These are phyloP conservation scores for Dactylonectria macrodidyma DNA, from an alignment of 2,329 filamentous ascomycete genomes.

Conservation along the genomic window DNA sequence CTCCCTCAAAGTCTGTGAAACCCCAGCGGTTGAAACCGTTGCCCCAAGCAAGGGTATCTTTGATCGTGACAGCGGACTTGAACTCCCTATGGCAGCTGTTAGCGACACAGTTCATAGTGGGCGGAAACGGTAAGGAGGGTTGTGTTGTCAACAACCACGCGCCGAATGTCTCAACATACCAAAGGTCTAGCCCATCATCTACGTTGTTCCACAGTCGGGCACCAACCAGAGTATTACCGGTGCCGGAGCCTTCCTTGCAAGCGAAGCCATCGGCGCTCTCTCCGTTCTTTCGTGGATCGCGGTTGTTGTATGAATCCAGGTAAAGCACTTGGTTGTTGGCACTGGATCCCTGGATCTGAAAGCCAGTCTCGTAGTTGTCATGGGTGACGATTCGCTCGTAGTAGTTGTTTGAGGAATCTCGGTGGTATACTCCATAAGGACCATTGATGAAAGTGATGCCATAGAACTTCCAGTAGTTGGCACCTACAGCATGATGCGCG, in stretches of 20 bases:
- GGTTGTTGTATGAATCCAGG: slow-evolving; percentile 59
- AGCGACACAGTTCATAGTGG: not conserved
- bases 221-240: slow-evolving; percentile 61
- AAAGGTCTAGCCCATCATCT: slow-evolving; percentile 59
- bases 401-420: slow-evolving; percentile 53
- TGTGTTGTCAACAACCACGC: too few relatives aligned
- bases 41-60: slow-evolving; percentile 62
- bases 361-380: slow-evolving; percentile 55
- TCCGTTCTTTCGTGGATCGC: slow-evolving; percentile 65
- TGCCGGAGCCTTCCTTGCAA: slow-evolving; percentile 62
- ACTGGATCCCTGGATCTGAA: slow-evolving; percentile 51
- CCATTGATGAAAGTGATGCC: slow-evolving; percentile 51
- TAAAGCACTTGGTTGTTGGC: slow-evolving; percentile 56
- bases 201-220: slow-evolving; percentile 66
- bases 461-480: slow-evolving; percentile 61
- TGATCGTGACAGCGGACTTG: slow-evolving; percentile 58
- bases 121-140: too few relatives aligned
- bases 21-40: slow-evolving; percentile 63
- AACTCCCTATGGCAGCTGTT: slow-evolving; percentile 47
- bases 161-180: slow-evolving; percentile 14
- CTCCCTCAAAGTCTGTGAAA: slow-evolving; percentile 59
- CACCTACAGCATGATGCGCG: slow-evolving; percentile 24
- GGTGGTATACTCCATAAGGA: slow-evolving; percentile 53
- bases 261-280: slow-evolving; percentile 66
- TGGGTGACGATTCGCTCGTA: slow-evolving; percentile 53